These are phyloP conservation scores for Chytriomyces confervae DNA, from an alignment of 192 early-diverging fungal genomes.

Conservation along the genomic window DNA sequence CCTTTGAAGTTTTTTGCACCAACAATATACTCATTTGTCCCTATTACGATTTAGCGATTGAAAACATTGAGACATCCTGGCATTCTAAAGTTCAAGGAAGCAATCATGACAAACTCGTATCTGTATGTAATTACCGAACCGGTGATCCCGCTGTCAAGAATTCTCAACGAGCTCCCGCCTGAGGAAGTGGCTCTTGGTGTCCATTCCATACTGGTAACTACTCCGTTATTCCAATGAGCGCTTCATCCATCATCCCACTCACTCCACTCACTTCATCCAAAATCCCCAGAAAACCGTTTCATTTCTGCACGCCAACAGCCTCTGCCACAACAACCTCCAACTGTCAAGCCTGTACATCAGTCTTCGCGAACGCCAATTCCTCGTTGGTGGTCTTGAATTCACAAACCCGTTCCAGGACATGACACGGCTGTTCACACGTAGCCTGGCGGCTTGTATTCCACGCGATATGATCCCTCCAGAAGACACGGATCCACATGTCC, in stretches of 20 bases:
- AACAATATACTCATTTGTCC: background rate
- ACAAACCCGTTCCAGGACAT: slow-evolving; percentile 33
- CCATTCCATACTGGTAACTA: slow-evolving; percentile 35
- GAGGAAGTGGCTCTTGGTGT: slow-evolving; percentile 47
- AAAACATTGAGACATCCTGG: slow-evolving; percentile 49
- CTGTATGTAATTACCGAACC: slow-evolving; percentile 46
- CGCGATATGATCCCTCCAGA: slow-evolving; percentile 21
- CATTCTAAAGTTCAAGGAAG: slow-evolving; percentile 40
- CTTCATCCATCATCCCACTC: too few relatives aligned
- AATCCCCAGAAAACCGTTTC: slow-evolving; percentile 37
- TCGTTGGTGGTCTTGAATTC: slow-evolving; percentile 48
- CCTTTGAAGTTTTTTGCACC: background rate
- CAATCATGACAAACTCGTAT: slow-evolving; percentile 15
- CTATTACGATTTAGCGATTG: slow-evolving; percentile 14
- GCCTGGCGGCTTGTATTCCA: slow-evolving; percentile 1
- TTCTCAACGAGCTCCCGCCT: slow-evolving; percentile 24
- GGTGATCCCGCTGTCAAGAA: slow-evolving; percentile 36
- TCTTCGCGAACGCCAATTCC: slow-evolving; percentile 33
- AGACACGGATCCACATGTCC: slow-evolving; percentile 25
- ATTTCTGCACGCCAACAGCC: slow-evolving; percentile 44
- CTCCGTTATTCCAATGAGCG: background rate
- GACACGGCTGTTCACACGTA: slow-evolving; percentile 10
- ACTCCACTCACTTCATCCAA: background rate
- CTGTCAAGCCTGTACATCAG: slow-evolving; percentile 42
- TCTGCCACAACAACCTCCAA: slow-evolving; percentile 52